Conservation (phyloP, 352 stramenopile genomes). For the Phytophthora litchii region DNA sequence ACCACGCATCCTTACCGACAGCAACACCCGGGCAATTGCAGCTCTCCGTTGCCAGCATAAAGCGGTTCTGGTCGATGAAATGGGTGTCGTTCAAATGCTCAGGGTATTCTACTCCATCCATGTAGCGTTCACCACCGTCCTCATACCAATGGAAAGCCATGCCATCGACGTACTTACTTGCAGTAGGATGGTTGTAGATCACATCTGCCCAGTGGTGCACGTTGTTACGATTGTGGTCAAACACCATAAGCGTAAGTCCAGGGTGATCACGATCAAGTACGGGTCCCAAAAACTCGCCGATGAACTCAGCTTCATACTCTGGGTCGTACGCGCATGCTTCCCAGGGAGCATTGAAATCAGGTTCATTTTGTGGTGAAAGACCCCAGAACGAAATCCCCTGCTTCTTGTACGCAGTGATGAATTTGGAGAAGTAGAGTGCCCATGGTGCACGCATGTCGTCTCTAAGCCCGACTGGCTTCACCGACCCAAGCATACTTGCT, state of each 20-base stretch:
- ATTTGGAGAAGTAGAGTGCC: conserved; percentile 93
- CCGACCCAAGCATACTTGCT: conserved; percentile 70
- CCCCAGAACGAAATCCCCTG: conserved; percentile 86
- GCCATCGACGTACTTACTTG: conserved; percentile 81
- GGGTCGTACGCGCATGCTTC: conserved; percentile 65
- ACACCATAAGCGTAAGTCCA: conserved; percentile 91
- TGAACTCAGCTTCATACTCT: conserved; percentile 70
- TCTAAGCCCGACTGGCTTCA: conserved; percentile 51
- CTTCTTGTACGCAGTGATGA: conserved; percentile 90
- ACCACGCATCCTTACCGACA: conserved; percentile 66
- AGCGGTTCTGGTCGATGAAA: conserved; percentile 56
- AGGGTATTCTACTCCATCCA: conserved; percentile 80
- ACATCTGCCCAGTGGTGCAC: conserved; percentile 72
- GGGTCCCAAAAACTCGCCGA: conserved; percentile 81
- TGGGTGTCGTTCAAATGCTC: conserved; percentile 83
- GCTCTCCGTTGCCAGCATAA: conserved; percentile 75
- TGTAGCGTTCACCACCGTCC: conserved; percentile 42
- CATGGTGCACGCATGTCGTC: conserved; percentile 66
- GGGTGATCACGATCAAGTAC: conserved; percentile 66
- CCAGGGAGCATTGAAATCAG: conserved; percentile 72
- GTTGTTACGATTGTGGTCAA: conserved; percentile 90
- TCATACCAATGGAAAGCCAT: conserved; percentile 93
- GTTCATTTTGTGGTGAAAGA: conserved; percentile 92
- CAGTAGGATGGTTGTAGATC: conserved; percentile 66
- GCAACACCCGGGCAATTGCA: conserved; percentile 76